phyloP scores from a whole-genome alignment of 306 rosid genomes.

The Trichosanthes truncata region DNA sequence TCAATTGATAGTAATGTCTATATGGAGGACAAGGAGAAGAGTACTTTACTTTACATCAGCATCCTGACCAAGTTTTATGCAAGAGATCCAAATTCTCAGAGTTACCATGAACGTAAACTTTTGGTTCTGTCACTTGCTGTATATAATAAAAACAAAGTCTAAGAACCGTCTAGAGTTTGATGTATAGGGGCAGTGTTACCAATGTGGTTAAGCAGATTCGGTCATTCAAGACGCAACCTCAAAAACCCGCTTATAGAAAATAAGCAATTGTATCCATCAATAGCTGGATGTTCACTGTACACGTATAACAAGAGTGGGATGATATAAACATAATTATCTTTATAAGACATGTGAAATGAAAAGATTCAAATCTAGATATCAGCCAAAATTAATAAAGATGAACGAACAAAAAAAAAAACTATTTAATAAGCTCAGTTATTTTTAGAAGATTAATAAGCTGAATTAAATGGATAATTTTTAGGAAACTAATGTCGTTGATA shows the following conservation, averaged over 20 bases:
- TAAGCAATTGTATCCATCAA: slow-evolving; percentile 69
- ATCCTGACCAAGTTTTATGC: slow-evolving; percentile 53
- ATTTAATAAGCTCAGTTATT: neutral
- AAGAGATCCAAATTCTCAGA: slow-evolving; percentile 24
- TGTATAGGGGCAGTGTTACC: neutral
- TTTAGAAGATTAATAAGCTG: neutral
- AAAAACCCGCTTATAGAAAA: slow-evolving; percentile 53
- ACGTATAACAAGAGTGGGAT: slow-evolving; percentile 12
- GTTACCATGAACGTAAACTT: slow-evolving; percentile 64
- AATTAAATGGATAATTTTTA: neutral
- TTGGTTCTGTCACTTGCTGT: slow-evolving; percentile 58
- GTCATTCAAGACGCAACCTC: slow-evolving; percentile 22
- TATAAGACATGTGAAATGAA: slow-evolving; percentile 46
- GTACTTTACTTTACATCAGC: slow-evolving; percentile 22
- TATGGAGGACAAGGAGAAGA: neutral
- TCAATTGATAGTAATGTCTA: neutral
- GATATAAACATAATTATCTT: neutral
- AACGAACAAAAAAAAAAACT: neutral
- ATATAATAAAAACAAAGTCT: neutral
- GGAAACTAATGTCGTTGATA: neutral
- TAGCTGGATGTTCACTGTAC: slow-evolving; percentile 50
- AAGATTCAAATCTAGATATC: neutral
- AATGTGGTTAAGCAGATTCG: neutral
- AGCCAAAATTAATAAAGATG: neutral
- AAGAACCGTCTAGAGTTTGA: neutral